These are phyloP conservation scores for Marasmius tenuissimus DNA, from an alignment of 1,284 basidiomycete genomes.

Conservation along the genomic window DNA sequence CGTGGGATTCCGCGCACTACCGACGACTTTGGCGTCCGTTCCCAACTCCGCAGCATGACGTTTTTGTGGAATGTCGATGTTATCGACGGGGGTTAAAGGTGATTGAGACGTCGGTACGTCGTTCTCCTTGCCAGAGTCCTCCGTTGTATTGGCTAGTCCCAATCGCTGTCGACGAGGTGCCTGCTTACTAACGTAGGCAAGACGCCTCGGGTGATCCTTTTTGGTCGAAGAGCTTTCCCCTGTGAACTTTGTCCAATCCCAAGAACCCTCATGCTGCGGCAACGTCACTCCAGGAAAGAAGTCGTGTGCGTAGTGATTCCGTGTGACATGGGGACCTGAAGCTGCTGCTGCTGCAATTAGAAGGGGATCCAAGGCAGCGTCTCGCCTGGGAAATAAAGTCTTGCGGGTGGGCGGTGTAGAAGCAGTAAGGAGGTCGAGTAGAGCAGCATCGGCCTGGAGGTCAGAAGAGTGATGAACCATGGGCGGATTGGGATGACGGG, in stretches of 20 bases:
- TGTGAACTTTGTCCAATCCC: slow-evolving; percentile 58
- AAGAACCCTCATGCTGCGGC: slow-evolving; percentile 50
- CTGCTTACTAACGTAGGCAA: slow-evolving; percentile 68
- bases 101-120: slow-evolving; percentile 16
- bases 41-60: slow-evolving; percentile 18
- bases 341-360: slow-evolving; percentile 70
- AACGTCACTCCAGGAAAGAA: slow-evolving; percentile 62
- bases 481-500: neutral
- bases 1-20: slow-evolving; percentile 10
- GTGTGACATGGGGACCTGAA: slow-evolving; percentile 69
- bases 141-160: slow-evolving; percentile 11
- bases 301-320: slow-evolving; percentile 76
- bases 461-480: slow-evolving; percentile 1
- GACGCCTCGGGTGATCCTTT: slow-evolving; percentile 40
- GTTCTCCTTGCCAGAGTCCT: slow-evolving; percentile 24
- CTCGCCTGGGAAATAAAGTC: slow-evolving; percentile 39
- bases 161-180: slow-evolving; percentile 64
- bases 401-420: slow-evolving; percentile 27
- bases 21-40: slow-evolving; percentile 24
- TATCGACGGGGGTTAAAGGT: slow-evolving; percentile 8
- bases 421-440: slow-evolving; percentile 42
- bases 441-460: slow-evolving; percentile 32
- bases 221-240: slow-evolving; percentile 34
- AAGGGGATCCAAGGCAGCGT: slow-evolving; percentile 71
- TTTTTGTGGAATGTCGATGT: slow-evolving; percentile 2